phyloP scores from a whole-genome alignment of 768 basidiomycete species.

The Suillus discolor region DNA sequence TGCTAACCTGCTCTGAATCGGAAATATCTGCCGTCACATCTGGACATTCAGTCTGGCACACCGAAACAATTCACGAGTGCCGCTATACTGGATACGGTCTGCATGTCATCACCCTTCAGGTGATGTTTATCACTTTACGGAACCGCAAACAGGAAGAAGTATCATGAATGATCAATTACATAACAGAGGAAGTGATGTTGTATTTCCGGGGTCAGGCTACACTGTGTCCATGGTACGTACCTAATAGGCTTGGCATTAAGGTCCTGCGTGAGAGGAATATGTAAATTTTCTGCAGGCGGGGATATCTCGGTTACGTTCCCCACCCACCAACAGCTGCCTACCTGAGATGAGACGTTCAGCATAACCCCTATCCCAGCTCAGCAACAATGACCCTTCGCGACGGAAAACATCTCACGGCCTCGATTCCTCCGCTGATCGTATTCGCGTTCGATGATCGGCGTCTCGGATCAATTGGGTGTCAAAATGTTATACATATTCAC shows the following conservation, averaged over 20 bases:
- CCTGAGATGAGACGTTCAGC: background rate
- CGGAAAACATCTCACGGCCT: background rate
- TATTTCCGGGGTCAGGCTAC: no score
- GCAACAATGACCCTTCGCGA: background rate
- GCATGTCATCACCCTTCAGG: background rate
- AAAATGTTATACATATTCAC: background rate
- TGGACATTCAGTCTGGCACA: background rate
- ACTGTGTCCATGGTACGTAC: background rate
- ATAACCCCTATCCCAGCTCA: conserved; percentile 2
- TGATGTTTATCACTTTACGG: background rate
- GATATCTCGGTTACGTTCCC: background rate
- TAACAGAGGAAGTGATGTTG: background rate
- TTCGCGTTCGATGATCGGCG: background rate
- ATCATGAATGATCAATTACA: background rate
- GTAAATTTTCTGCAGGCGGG: background rate
- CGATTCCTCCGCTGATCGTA: conserved; percentile 3
- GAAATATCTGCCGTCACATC: background rate
- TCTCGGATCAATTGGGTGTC: conserved; percentile 3
- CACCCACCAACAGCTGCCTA: background rate
- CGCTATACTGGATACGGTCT: background rate
- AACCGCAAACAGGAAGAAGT: background rate
- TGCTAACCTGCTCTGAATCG: background rate
- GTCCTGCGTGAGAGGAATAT: conserved; percentile 2
- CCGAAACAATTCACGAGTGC: background rate
- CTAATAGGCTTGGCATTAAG: background rate